Conservation (phyloP, 441 rosid genomes). For the Syzygium syzygioides region DNA sequence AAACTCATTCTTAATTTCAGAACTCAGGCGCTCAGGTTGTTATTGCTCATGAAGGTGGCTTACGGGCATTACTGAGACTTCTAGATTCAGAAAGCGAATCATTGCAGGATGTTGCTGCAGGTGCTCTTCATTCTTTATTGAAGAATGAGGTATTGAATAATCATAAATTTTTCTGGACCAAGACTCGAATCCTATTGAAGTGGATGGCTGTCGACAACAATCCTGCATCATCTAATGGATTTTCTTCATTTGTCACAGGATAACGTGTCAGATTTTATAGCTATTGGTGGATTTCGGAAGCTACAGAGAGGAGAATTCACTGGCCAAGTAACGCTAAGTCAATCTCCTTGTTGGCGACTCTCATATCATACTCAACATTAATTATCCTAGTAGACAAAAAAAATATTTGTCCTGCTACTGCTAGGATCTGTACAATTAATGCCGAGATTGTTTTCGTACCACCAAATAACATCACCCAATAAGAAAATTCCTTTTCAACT, state of each 20-base stretch:
- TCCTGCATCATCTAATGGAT: not conserved
- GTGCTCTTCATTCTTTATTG: not conserved
- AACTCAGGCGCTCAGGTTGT: not conserved
- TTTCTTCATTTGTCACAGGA: not conserved
- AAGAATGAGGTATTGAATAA: not conserved
- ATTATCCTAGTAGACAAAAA: not conserved
- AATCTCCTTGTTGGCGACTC: not conserved
- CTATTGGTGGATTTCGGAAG: not conserved
- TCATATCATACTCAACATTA: not conserved
- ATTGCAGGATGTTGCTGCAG: not conserved
- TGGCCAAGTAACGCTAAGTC: not conserved
- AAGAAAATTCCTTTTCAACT: not conserved
- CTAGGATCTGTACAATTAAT: not conserved
- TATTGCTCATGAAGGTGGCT: not conserved
- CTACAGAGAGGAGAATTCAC: not conserved
- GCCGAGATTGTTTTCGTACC: not conserved
- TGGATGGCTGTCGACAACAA: not conserved
- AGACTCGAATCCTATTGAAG: not conserved
- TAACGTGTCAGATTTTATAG: not conserved
- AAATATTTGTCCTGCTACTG: not conserved
- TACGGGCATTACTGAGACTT: not conserved
- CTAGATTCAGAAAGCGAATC: not conserved
- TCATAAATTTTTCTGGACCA: not conserved
- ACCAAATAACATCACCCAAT: not conserved
- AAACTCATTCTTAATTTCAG: not conserved